Evolutionary conservation across 495 filamentous ascomycete genomes (phyloP).

Genomic region (Tuber magnatum): DNA sequence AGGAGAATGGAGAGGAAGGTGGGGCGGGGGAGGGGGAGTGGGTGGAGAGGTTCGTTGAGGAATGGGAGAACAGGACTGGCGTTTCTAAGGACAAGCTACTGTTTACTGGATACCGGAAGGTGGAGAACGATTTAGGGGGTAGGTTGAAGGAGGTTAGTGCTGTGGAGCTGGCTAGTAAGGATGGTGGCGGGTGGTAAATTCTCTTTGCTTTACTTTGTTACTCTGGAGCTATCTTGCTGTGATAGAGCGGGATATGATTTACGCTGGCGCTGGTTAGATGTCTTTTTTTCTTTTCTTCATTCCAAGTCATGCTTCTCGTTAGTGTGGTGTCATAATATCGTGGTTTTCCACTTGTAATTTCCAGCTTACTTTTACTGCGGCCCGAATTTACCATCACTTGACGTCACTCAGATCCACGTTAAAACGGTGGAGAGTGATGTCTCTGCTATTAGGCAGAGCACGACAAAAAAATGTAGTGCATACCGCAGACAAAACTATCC

Average conservation of each 20-base stretch:
- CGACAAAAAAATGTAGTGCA: too few species aligned
- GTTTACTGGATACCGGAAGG: slow-evolving; percentile 79
- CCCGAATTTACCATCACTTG: not conserved
- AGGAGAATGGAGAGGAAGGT: slow-evolving; percentile 43
- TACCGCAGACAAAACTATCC: too few species aligned
- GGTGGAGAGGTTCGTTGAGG: slow-evolving; percentile 28
- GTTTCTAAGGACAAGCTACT: slow-evolving; percentile 65
- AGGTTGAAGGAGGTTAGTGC: slow-evolving; percentile 57
- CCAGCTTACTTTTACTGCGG: not conserved
- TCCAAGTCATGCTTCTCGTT: not conserved
- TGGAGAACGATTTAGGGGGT: slow-evolving; percentile 88
- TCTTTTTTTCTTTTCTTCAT: not conserved
- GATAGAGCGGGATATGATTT: not conserved
- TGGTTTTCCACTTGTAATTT: not conserved
- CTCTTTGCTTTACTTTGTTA: not conserved
- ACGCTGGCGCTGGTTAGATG: not conserved
- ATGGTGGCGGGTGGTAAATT: slow-evolving; percentile 80
- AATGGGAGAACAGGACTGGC: slow-evolving; percentile 63
- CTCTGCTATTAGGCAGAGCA: too few species aligned
- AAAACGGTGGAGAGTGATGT: not conserved
- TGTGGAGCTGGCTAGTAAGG: slow-evolving; percentile 81
- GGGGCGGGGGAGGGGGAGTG: slow-evolving; percentile 8
- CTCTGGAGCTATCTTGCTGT: not conserved
- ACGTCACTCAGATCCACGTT: not conserved
- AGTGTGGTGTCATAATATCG: not conserved